Percentiles rank a stretch among this genome's conserved stretches.
phyloP scores from a whole-genome alignment of 257 asterid genomes.

The Henckelia pumila region DNA sequence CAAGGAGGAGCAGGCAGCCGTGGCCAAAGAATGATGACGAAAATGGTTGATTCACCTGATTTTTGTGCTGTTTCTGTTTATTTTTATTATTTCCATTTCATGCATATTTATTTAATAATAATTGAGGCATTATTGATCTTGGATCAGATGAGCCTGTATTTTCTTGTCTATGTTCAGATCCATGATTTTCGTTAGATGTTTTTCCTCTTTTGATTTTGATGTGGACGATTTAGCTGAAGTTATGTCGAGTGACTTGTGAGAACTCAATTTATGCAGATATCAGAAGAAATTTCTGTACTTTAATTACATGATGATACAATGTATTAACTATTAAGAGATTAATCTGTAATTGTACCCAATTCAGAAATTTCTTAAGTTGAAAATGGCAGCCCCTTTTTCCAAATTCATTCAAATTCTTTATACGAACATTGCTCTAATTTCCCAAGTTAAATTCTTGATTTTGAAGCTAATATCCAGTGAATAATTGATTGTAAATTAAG shows the following conservation, averaged over 20 bases:
- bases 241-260: neutral
- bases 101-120: no score
- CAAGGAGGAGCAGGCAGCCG: conserved; percentile 58
- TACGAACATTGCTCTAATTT: no score
- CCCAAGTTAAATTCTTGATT: no score
- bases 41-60: conserved; percentile 4
- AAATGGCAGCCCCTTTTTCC: no score
- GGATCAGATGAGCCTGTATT: neutral
- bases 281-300: neutral
- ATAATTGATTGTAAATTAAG: no score
- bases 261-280: no score
- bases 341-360: neutral
- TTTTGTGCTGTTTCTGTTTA: neutral
- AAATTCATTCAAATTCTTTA: no score
- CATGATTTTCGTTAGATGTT: neutral
- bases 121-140: neutral
- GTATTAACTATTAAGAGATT: neutral
- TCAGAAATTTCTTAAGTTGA: neutral
- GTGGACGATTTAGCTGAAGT: neutral
- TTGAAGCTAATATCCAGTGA: no score
- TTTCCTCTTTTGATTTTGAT: neutral
- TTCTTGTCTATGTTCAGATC: neutral
- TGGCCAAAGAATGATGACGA: conserved; percentile 59
- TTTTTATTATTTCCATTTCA: neutral
- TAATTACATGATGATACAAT: neutral